A percentile compares a stretch with the other conserved stretches of the same genome.
Conservation (phyloP, 495 filamentous ascomycete genomes). For the Pyronema omphalodes region DNA sequence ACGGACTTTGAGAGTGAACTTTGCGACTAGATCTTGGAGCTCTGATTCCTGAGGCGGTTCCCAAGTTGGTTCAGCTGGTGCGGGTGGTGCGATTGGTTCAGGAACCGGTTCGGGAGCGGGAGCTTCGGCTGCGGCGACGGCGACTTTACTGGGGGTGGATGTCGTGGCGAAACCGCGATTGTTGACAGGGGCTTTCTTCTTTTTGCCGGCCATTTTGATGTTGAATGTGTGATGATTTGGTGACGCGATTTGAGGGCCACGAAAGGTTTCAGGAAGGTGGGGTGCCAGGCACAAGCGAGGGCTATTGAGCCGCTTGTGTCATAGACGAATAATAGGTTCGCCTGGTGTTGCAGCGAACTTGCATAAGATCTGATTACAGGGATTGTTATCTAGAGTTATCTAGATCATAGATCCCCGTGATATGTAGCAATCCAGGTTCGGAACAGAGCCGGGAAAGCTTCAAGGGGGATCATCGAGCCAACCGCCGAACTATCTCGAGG, state of each 20-base stretch:
- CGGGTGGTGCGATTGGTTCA: constrained; percentile 7
- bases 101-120: neutral
- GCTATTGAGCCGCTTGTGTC: neutral
- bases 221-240: neutral
- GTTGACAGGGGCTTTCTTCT: constrained; percentile 65
- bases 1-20: constrained; percentile 43
- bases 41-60: constrained; percentile 30
- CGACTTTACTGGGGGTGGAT: constrained; percentile 62
- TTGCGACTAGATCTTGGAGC: constrained; percentile 59
- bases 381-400: too few species aligned
- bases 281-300: neutral
- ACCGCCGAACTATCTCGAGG: too few species aligned
- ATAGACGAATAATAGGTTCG: neutral
- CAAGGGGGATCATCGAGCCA: too few species aligned
- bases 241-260: neutral
- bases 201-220: constrained; percentile 45
- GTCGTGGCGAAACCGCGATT: constrained; percentile 90
- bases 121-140: constrained; percentile 18
- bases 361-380: too few species aligned
- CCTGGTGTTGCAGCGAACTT: too few species aligned
- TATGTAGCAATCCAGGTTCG: too few species aligned
- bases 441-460: too few species aligned
- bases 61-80: constrained; percentile 3
- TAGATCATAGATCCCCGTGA: too few species aligned
- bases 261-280: neutral